phyloP scores from a whole-genome alignment of 805 yeast species.

The Candida piceae region DNA sequence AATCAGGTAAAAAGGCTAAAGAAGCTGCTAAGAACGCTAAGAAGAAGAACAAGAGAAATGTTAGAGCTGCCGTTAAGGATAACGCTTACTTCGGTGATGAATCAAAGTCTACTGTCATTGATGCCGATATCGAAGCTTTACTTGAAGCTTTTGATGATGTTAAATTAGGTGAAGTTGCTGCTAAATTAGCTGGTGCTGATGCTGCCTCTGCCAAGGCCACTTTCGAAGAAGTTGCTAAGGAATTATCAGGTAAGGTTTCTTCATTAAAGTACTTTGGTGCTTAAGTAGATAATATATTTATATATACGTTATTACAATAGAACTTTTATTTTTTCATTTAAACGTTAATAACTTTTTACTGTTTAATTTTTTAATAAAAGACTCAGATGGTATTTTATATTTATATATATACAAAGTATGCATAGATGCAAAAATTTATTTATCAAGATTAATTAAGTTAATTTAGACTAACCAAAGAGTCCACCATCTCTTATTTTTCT shows the following conservation, averaged over 20 bases:
- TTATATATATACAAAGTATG: no score
- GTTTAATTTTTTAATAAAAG: no score
- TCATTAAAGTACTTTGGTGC: slow-evolving; percentile 21
- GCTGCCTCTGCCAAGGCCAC: slow-evolving; percentile 54
- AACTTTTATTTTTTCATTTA: background rate
- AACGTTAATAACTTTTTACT: no score
- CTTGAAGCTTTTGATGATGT: slow-evolving; percentile 78
- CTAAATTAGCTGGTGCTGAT: slow-evolving; percentile 53
- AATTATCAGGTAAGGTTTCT: slow-evolving; percentile 48
- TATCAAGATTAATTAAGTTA: no score
- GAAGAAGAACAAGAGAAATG: slow-evolving; percentile 63
- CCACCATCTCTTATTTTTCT: slow-evolving; percentile 14
- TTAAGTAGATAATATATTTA: background rate
- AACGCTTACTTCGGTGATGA: slow-evolving; percentile 80
- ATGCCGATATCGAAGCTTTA: slow-evolving; percentile 73
- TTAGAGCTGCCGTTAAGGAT: slow-evolving; percentile 81
- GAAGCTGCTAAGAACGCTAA: slow-evolving; percentile 96
- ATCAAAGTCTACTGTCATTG: slow-evolving; percentile 59
- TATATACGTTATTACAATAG: background rate
- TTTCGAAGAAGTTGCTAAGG: slow-evolving; percentile 51
- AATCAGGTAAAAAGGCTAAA: slow-evolving; percentile 72
- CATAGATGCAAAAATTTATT: no score
- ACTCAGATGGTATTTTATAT: no score
- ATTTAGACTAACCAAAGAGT: background rate
- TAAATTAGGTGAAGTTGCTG: slow-evolving; percentile 70